Evolutionary conservation across 495 filamentous ascomycete genomes (phyloP).

Genomic region (Penicillium maclennaniae): DNA sequence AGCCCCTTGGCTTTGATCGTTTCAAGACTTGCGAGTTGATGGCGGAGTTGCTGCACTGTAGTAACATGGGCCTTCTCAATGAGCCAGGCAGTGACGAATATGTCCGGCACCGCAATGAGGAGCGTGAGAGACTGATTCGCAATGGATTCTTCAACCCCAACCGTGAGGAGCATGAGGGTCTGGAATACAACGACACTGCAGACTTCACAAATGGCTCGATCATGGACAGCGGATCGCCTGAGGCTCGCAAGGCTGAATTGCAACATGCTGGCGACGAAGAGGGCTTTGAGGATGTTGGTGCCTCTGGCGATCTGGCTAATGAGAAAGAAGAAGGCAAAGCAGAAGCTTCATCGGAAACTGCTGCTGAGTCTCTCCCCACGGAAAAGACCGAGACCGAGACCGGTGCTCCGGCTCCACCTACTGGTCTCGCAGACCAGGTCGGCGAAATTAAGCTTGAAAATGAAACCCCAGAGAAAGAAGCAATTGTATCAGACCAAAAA

Average conservation of each 20-base stretch:
- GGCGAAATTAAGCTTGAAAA: constrained; percentile 48
- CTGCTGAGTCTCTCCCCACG: constrained; percentile 13
- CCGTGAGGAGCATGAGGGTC: constrained; percentile 36
- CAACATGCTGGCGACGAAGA: constrained; percentile 81
- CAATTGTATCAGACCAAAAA: constrained; percentile 6
- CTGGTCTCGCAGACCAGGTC: constrained; percentile 50
- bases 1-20: constrained; percentile 93
- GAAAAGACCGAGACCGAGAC: constrained; percentile 15
- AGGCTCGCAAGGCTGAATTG: constrained; percentile 44
- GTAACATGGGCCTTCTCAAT: constrained; percentile 97
- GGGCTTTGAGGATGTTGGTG: constrained; percentile 87
- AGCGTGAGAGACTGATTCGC: constrained; percentile 70
- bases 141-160: constrained; percentile 54
- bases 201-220: constrained; percentile 40
- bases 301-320: constrained; percentile 62
- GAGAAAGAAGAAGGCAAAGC: constrained; percentile 51
- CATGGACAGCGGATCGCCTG: constrained; percentile 35
- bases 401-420: constrained; percentile 13
- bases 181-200: constrained; percentile 48
- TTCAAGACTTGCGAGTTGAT: constrained; percentile 99
- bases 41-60: constrained; percentile 96
- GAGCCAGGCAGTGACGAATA: constrained; percentile 87
- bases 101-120: constrained; percentile 73
- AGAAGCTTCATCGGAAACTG: not conserved
- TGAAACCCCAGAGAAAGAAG: constrained; percentile 15